Base-by-base conservation (phyloP, 2,329 filamentous ascomycete species). In the Thielaviopsis euricoi region DNA sequence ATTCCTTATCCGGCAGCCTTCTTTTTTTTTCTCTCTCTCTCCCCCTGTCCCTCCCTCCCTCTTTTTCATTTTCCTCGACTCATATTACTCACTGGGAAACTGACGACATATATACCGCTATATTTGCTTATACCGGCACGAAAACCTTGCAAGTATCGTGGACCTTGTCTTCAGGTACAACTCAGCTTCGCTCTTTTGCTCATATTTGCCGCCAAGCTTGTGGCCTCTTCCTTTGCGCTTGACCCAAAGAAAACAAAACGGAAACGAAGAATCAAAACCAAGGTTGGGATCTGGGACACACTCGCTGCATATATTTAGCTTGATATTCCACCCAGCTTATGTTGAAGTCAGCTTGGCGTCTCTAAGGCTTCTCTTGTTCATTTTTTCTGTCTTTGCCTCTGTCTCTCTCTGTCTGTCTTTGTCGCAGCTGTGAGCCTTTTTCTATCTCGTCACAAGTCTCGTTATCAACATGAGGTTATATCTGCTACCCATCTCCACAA, bases 401-500 rank as follows among this genome's bases (percentile, higher is more conserved):
- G n/a, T n/a, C n/a, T n/a, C n/a, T n/a, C n/a, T n/a, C n/a, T n/a
- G n/a, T n/a, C 43, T 21, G 4, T 48, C 43, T 48, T 48, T 21
- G 29, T 33, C n/a, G 9, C n/a, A 3, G 13, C 37, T 43, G 17
- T 21, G 17, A 17, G 17, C 15, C 53, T 29, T 26, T 29, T 40
- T 43, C 25, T 6, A 25, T 19, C 19, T 21, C n/a, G 9, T 40
- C 29, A 25, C 22, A 52, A 23, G 19, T 12, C 46, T 33, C 40
- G 33, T 26, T 6, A 2, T 62, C 66, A 71, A 68, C 61, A 97
- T 98, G 93, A 87, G 89, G 69, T 79, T 98, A 71, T 95, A 89
- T 73, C 83, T 98, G 63, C 80, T 98, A 59, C 93, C 93, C 62
- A 85, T 98, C 65, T 95, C 91, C 60, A 95, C 89, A 63, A 82